A percentile compares a stretch with the other conserved stretches of the same genome.
These are phyloP conservation scores for Alternaria viburni DNA, from an alignment of 2,329 filamentous ascomycete genomes.

Conservation along the genomic window DNA sequence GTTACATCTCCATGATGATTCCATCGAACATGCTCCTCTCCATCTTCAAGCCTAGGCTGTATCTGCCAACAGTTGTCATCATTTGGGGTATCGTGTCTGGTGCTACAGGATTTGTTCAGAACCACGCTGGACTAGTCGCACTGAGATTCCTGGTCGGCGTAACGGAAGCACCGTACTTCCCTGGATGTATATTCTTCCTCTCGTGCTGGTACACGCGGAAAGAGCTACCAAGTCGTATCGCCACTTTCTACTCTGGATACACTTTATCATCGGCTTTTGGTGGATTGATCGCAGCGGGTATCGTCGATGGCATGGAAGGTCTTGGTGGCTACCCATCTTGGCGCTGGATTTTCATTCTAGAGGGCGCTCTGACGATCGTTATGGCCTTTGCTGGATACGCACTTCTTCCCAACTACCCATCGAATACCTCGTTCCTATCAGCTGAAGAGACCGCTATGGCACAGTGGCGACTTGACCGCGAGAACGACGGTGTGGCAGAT, in stretches of 20 bases:
- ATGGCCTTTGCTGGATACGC: slow-evolving; percentile 49
- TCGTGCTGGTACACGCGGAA: slow-evolving; percentile 31
- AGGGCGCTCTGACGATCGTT: slow-evolving; percentile 26
- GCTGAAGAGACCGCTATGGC: slow-evolving; percentile 27
- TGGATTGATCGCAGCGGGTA: slow-evolving; percentile 61
- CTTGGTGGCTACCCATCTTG: slow-evolving; percentile 35
- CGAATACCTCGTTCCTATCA: slow-evolving; percentile 54
- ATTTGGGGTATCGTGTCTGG: slow-evolving; percentile 51
- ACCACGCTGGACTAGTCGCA: slow-evolving; percentile 51
- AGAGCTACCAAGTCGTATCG: slow-evolving; percentile 62
- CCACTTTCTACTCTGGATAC: slow-evolving; percentile 63
- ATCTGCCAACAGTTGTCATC: slow-evolving; percentile 58
- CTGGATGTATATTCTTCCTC: slow-evolving; percentile 29
- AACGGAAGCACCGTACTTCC: slow-evolving; percentile 30
- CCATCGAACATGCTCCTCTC: slow-evolving; percentile 67
- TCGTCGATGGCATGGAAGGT: slow-evolving; percentile 40
- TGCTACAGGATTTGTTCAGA: slow-evolving; percentile 57
- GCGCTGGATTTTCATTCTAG: slow-evolving; percentile 31
- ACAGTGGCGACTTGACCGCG: slow-evolving; percentile 28
- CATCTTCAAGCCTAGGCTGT: slow-evolving; percentile 60
- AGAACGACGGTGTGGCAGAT: slow-evolving; percentile 21
- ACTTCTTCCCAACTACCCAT: slow-evolving; percentile 57
- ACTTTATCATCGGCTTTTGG: slow-evolving; percentile 60
- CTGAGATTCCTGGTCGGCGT: slow-evolving; percentile 51
- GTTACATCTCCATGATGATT: slow-evolving; percentile 67